Base-by-base conservation (phyloP, 1,284 basidiomycete species). In the Pyrrhoderma noxium region DNA sequence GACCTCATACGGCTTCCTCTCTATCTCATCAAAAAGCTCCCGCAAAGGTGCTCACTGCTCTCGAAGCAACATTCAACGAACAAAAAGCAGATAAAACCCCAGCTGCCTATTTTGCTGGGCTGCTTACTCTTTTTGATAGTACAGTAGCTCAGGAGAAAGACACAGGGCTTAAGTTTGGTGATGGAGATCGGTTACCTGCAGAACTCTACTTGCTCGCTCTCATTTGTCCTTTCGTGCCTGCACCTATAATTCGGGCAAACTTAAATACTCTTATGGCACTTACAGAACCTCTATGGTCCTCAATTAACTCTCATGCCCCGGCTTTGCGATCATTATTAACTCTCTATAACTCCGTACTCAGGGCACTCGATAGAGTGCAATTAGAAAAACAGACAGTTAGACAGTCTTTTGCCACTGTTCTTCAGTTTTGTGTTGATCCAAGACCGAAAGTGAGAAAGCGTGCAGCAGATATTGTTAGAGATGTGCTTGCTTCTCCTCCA, bases 391-490 rank as follows among this genome's bases (percentile, higher is more conserved):
- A 73, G 61, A 83, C 70, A 66, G 76, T 88, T 59, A 80, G 88
- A 43, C 84, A 90, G 63, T 73, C 79, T 1, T 93, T 89, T 67
- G 82, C 83, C 31, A 82, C 83, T 19, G 72, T 95, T 44, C 72
- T 99, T 44, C 82, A 89, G 54, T 71, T 98, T 46, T 86, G 82
- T 59, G 73, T 93, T 46, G 95, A 99, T 70, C 77, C 84, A 1
- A 74, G 95, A 42, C 95, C 96, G 35, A 98, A 99, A 71, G 92
- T 99, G 44, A 82, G 96, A 52, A 93, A 84, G 67, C 81, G 85
- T 57, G 93, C 95, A 8, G 86, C 88, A 51, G 93, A 97, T 60
- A 79, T 90, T 19, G 77, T 99, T 38, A 77, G 76, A 57, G 84
- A 89, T 58, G 74, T 93, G 3, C 73, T 94, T 23, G 71, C 75